Evolutionary conservation across 257 asterid species (phyloP).

Genomic region (Datura wrightii): DNA sequence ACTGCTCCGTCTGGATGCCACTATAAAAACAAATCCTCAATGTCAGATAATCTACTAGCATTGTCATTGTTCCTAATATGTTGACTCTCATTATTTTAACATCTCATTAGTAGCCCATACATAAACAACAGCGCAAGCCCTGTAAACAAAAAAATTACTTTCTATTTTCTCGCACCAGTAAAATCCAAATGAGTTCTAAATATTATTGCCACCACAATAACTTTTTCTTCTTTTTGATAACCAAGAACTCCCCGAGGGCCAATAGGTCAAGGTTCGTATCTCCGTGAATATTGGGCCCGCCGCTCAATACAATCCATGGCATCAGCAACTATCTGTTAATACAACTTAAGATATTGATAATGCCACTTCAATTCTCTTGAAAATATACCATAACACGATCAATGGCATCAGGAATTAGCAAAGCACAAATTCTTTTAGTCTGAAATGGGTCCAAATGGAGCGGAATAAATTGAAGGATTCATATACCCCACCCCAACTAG

Average conservation of each 20-base stretch:
- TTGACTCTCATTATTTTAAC: neutral
- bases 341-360: neutral
- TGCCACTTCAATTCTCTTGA: constrained; percentile 1
- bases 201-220: neutral
- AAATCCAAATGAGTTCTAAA: neutral
- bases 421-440: neutral
- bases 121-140: neutral
- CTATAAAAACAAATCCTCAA: constrained; percentile 49
- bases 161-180: neutral
- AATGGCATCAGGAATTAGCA: neutral
- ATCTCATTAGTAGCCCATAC: neutral
- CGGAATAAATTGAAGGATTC: neutral
- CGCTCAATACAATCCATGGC: neutral
- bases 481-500: neutral
- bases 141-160: neutral
- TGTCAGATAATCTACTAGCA: neutral
- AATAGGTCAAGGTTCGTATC: neutral
- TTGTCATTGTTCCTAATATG: neutral
- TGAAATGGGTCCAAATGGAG: neutral
- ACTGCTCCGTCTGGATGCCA: constrained; percentile 96
- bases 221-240: neutral
- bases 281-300: neutral
- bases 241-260: neutral
- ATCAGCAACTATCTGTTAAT: neutral
- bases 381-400: neutral